Base-by-base conservation (phyloP, 352 stramenopile species). In the Thalassiosira livingstoniorum region DNA sequence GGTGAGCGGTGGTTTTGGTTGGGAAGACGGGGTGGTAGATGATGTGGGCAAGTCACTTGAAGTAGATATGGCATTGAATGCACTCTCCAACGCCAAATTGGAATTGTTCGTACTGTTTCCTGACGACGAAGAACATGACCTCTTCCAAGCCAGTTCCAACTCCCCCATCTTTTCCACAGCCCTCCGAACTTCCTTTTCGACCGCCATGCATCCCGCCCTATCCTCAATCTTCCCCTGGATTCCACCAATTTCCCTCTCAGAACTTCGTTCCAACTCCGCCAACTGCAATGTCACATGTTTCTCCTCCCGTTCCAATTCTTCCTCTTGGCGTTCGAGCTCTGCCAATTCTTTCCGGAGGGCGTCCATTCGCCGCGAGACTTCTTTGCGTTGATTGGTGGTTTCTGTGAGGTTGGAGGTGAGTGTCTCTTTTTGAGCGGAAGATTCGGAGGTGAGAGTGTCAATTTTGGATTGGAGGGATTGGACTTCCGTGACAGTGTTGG, bases 91-190 rank as follows among this genome's bases (percentile, higher is more conserved):
- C 11, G 47, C 5, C 47, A 27, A 15, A n/a, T n/a, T n/a, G n/a
- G n/a, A n/a, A n/a, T n/a, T n/a, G n/a, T n/a, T n/a, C n/a, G n/a
- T n/a, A n/a, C n/a, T n/a, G n/a, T n/a, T n/a, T n/a, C n/a, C n/a
- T n/a, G 62, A 45, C 5, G 23, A 29, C 4, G 42, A 15, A 23
- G 32, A 65, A 53, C 47, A 65, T 27, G 47, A 32, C 7, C 54
- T 51, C 42, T 67, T 75, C 32, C 53, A 65, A 7, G 54, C 54
- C 25, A 58, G 31, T 31, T 75, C 34, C 32, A 75, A 66, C 34
- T 75, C 53, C 37, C 53, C 35, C 35, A 75, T 5, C 37, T 75
- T 75, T n/a, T 75, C 67, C 15, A 75, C 25, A 37, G 67, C 37
- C 2, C 32, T 18, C 23, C 54, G 65, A 23, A 75, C 21, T 55